Evolutionary conservation across 495 filamentous ascomycete species (phyloP).

Genomic region (Penicillium subrubescens): DNA sequence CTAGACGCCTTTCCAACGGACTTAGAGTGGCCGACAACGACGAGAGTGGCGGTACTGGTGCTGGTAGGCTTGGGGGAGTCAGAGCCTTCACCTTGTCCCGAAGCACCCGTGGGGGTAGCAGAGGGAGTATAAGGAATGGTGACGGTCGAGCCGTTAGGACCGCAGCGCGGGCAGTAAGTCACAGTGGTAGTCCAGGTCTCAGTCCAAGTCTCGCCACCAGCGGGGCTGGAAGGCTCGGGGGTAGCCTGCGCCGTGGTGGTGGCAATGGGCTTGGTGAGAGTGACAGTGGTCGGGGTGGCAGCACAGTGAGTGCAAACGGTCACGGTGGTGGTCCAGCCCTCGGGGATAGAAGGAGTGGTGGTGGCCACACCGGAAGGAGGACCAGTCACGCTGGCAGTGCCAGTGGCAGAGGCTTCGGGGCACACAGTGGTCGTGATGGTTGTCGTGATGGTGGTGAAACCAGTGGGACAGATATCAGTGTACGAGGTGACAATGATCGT

Average conservation of each 20-base stretch:
- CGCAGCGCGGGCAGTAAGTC: slow-evolving; percentile 45
- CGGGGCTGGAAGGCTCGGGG: slow-evolving; percentile 10
- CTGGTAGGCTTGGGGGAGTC: background rate
- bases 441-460: slow-evolving; percentile 47
- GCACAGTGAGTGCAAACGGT: slow-evolving; percentile 51
- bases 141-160: slow-evolving; percentile 32
- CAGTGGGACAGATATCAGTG: slow-evolving; percentile 46
- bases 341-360: slow-evolving; percentile 32
- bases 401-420: slow-evolving; percentile 30
- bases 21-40: background rate
- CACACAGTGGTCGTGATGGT: slow-evolving; percentile 44
- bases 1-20: slow-evolving; percentile 4
- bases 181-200: slow-evolving; percentile 45
- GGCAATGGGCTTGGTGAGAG: slow-evolving; percentile 41
- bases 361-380: slow-evolving; percentile 20
- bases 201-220: slow-evolving; percentile 40
- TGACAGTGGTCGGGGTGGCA: slow-evolving; percentile 43
- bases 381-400: slow-evolving; percentile 20
- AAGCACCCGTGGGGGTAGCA: background rate
- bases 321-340: slow-evolving; percentile 52
- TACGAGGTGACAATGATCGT: slow-evolving; percentile 48
- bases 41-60: background rate
- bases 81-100: slow-evolving; percentile 6
- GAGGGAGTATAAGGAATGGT: slow-evolving; percentile 31
- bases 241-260: slow-evolving; percentile 12